Base-by-base conservation (phyloP, 805 yeast species). In the Candida gorgasii region DNA sequence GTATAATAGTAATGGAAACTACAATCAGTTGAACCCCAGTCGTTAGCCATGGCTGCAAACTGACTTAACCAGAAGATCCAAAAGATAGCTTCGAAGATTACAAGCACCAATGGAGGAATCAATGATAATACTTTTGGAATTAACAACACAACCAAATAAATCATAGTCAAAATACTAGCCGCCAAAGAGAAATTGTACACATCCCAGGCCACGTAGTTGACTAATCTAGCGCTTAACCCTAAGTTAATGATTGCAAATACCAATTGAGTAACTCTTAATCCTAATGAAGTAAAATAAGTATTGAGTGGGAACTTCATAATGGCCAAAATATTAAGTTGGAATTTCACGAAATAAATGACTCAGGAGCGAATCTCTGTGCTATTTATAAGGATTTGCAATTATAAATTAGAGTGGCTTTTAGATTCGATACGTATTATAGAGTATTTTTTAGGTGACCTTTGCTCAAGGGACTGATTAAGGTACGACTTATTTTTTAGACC, bases 1-100 rank as follows among this genome's bases (percentile, higher is more conserved):
- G 12, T 24, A 19, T 17, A 43, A 39, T 3, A n/a, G 42, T 32
- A 42, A 20, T 9, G 11, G 27, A 7, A 8, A 26, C 7, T 13
- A 32, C 38, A 35, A 22, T 49, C 19, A 30, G 52, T 52, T 5
- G 38, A 13, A 6, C 61, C 62, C 35, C 46, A 56, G 9, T 20
- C 44, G 40, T 56, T 52, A 9, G 61, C 58, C 18, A 47, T 28
- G 2, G 29, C 45, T 4, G 58, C 63, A 49, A 59, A 58, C 3
- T 54, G 40, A 2, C 55, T 51, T 24, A 58, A 47, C 61, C 60
- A 59, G 19, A 59, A 45, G 4, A 56, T 45, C 40, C 49, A 47
- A 31, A 58, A 35, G 3, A 50, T 22, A 8, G 31, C 19, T 36
- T 59, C 64, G 4, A 30, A 23, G 11, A 48, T 31, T n/a, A 55